Base-by-base conservation (phyloP, 73 alveolate genomes). In the Stentor coeruleus region DNA sequence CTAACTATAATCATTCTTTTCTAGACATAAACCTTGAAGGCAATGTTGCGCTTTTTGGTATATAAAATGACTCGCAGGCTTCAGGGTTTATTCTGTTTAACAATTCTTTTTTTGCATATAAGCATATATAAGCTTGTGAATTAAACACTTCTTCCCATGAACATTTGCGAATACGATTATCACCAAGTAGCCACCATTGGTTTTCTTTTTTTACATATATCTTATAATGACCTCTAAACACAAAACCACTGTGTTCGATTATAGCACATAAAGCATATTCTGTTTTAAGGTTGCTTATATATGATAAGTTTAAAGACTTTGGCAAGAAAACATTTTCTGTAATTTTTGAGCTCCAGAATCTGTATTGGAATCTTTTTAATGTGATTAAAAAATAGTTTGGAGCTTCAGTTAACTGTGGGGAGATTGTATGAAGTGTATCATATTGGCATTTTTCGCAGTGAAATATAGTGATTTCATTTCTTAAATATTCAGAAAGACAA, bases 341-440 rank as follows among this genome's bases (percentile, higher is more conserved):
- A 2, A 66, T 40, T 66, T 66, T 66, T 33, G 42, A 20, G 0
- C 42, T 40, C 37, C 79, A 66, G 33, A 20, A 66, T 1, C 40
- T 31, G 37, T 66, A 66, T 33, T 66, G n/a, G 79, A 66, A 66
- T 33, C 79, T 66, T 33, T 66, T 66, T 15, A 66, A 66, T 14
- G 20, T 66, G 11, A 66, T 26, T 26, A 66, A 20, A 20, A 66
- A 2, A 1, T 1, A 20, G 11, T 66, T 26, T 28, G 79, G 79
- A 31, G 15, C 26, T 26, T 66, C 33, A 28, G n/a, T 66, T 28
- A 66, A 20, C 37, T 66, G n/a, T 11, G n/a, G 39, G 49, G n/a
- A 20, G n/a, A 11, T 20, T 0, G 1, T 1, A 20, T 20, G 40
- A 14, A 14, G 49, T 20, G n/a, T 66, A 20, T 26, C 15, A 15